These are phyloP conservation scores for rapeseed (Brassica napus) DNA, from an alignment of 345 rosid species.

Conservation along the genomic window DNA sequence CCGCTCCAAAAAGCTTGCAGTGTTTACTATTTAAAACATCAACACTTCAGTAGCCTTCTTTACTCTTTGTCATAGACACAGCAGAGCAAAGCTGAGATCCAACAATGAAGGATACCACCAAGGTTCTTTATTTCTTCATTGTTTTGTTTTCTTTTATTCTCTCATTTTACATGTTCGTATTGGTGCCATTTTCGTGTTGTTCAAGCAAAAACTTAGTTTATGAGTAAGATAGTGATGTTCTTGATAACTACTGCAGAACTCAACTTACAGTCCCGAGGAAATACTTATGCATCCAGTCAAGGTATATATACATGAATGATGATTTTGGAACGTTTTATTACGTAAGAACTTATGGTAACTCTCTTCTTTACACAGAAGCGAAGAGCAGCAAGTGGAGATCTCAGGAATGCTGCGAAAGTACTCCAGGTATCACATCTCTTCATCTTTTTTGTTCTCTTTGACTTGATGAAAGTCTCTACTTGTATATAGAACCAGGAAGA, in stretches of 20 bases:
- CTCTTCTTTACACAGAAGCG: conserved; percentile 12
- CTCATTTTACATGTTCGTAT: neutral
- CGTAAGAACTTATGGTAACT: neutral
- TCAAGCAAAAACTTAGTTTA: conserved; percentile 5
- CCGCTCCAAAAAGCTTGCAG: conserved; percentile 23
- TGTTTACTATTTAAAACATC: neutral
- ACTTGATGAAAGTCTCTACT: neutral
- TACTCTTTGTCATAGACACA: neutral
- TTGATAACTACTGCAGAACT: conserved; percentile 14
- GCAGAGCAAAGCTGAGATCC: neutral
- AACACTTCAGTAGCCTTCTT: neutral
- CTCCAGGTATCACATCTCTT: neutral
- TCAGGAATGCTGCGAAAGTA: conserved; percentile 9
- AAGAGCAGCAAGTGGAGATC: conserved; percentile 17
- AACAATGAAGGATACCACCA: conserved; percentile 22
- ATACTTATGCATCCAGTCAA: conserved; percentile 19
- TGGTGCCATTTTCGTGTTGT: neutral
- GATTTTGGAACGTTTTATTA: neutral
- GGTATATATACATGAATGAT: conserved; percentile 6
- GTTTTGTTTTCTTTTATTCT: neutral
- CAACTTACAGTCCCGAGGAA: conserved; percentile 17
- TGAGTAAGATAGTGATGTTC: neutral
- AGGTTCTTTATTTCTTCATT: conserved; percentile 14
- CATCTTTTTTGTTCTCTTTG: neutral
- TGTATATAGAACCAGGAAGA: conserved; percentile 19